Percentiles rank a stretch among this genome's conserved stretches.
Evolutionary conservation across 257 asterid species (phyloP).

Genomic region (Lycium ferocissimum): DNA sequence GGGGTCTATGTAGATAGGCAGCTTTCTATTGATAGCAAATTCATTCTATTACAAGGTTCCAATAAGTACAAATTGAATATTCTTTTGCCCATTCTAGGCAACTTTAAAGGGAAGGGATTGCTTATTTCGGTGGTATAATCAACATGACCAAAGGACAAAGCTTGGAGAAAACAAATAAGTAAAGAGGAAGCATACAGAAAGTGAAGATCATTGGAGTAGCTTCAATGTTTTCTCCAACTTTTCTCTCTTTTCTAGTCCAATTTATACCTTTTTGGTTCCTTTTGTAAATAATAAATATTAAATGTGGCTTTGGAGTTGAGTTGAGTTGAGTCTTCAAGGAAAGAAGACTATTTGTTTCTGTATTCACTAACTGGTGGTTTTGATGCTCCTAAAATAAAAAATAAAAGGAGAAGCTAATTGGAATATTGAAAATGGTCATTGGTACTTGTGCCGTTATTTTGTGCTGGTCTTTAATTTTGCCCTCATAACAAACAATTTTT

Average conservation of each 20-base stretch:
- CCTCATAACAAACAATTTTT: too few relatives aligned
- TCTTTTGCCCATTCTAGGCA: constrained; percentile 18
- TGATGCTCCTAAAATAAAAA: neutral
- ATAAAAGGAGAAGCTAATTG: neutral
- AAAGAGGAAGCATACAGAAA: constrained; percentile 31
- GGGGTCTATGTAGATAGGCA: neutral
- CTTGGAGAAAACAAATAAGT: constrained; percentile 27
- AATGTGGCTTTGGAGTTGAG: neutral
- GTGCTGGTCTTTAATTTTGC: too few relatives aligned
- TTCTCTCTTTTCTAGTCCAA: constrained; percentile 2
- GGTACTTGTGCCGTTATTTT: too few relatives aligned
- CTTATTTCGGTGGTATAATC: constrained; percentile 23
- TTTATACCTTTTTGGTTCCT: neutral
- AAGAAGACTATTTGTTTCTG: neutral
- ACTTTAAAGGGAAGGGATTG: constrained; percentile 28
- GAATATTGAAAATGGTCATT: neutral
- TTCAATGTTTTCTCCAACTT: constrained; percentile 22
- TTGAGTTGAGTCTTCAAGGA: neutral
- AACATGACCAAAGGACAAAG: constrained; percentile 21
- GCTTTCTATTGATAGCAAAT: constrained; percentile 1
- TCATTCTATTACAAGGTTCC: constrained; percentile 28
- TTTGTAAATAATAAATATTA: neutral
- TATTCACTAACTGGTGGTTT: neutral
- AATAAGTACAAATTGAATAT: constrained; percentile 26
- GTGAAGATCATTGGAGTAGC: constrained; percentile 27